phyloP scores from a whole-genome alignment of 495 filamentous ascomycete genomes.

The Talaromyces adpressus region DNA sequence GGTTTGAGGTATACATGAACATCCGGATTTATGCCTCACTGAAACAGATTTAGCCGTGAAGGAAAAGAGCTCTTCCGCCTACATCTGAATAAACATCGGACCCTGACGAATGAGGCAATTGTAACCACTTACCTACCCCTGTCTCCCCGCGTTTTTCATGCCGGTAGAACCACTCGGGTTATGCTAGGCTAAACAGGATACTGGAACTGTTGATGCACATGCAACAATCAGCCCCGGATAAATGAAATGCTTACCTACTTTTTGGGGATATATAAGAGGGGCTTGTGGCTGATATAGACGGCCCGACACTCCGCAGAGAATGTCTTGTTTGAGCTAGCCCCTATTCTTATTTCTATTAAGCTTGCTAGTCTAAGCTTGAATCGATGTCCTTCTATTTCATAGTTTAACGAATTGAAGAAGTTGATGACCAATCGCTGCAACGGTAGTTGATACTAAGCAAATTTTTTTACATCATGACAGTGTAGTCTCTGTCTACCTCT shows the following conservation, averaged over 20 bases:
- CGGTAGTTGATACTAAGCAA: background rate
- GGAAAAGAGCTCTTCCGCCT: background rate
- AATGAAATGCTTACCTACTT: background rate
- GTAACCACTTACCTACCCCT: background rate
- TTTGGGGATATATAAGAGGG: background rate
- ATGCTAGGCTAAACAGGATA: background rate
- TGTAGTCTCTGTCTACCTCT: no score
- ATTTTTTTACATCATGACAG: background rate
- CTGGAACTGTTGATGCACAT: background rate
- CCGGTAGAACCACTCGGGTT: background rate
- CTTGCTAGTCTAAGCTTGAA: background rate
- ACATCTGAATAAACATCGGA: background rate
- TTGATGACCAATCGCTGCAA: background rate
- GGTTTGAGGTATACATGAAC: background rate
- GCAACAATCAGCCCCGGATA: background rate
- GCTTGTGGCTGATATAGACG: background rate
- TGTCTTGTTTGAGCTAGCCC: background rate
- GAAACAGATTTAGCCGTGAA: background rate
- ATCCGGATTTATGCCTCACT: background rate
- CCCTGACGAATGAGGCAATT: background rate
- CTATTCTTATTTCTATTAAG: background rate
- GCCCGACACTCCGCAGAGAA: slow-evolving; percentile 5
- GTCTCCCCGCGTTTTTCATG: slow-evolving; percentile 1
- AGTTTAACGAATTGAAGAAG: background rate
- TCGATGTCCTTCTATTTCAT: background rate